A percentile compares a stretch with the other conserved stretches of the same genome.
phyloP scores from a whole-genome alignment of 1,139 yeast genomes.

The Yamadazyma sp. region DNA sequence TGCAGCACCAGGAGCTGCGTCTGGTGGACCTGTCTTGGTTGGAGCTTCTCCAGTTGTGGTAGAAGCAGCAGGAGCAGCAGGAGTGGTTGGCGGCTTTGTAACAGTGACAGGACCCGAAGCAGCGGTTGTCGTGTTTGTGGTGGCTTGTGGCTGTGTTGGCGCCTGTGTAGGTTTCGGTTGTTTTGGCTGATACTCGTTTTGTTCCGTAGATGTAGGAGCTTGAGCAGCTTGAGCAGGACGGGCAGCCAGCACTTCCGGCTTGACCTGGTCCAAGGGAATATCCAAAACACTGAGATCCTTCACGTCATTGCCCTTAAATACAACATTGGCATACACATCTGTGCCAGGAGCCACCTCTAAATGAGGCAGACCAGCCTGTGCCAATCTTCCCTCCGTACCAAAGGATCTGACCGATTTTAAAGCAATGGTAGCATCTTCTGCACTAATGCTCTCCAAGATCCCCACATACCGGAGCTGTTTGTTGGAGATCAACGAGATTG shows the following conservation, averaged over 20 bases:
- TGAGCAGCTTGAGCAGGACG: constrained; percentile 5
- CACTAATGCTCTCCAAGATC: constrained; percentile 78
- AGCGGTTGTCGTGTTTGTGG: constrained; percentile 9
- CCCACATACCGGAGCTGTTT: constrained; percentile 92
- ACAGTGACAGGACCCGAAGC: constrained; percentile 14
- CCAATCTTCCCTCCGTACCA: constrained; percentile 91
- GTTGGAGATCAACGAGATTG: constrained; percentile 84
- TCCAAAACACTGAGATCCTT: constrained; percentile 86
- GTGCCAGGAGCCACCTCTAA: constrained; percentile 75
- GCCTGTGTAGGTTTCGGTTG: constrained; percentile 11
- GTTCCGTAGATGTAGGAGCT: constrained; percentile 3
- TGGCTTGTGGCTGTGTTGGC: constrained; percentile 11
- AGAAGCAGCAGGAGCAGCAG: constrained; percentile 14
- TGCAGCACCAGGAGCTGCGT: constrained; percentile 9
- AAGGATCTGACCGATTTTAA: constrained; percentile 77
- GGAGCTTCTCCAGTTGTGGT: constrained; percentile 12
- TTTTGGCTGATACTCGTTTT: constrained; percentile 6
- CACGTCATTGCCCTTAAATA: constrained; percentile 90
- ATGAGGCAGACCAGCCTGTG: constrained; percentile 55
- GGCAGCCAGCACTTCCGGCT: constrained; percentile 28
- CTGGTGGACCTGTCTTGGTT: constrained; percentile 7
- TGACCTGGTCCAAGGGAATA: constrained; percentile 53
- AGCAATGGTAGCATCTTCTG: constrained; percentile 89
- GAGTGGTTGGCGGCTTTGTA: constrained; percentile 8
- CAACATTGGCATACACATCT: constrained; percentile 75